Percentiles rank a stretch among this genome's conserved stretches.
phyloP scores from a whole-genome alignment of 1,139 yeast genomes.

The Kurtzmaniella quercitrusa region DNA sequence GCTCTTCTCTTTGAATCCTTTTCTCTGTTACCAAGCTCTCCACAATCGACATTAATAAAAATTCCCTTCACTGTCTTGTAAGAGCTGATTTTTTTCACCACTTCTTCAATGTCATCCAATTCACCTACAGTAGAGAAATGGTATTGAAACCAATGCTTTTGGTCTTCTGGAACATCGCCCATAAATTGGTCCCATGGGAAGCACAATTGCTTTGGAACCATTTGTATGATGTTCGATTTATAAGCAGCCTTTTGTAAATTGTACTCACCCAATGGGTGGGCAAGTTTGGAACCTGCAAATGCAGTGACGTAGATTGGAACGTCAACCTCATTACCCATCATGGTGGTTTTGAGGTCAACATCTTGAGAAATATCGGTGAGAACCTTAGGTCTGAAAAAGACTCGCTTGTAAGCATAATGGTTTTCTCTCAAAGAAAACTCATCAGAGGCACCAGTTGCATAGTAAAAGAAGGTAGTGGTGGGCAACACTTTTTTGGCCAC shows the following conservation, averaged over 20 bases:
- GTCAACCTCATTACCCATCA: slow-evolving; percentile 20
- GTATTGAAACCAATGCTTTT: slow-evolving; percentile 72
- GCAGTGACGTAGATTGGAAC: slow-evolving; percentile 62
- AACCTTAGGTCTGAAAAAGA: slow-evolving; percentile 41
- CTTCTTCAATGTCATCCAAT: slow-evolving; percentile 12
- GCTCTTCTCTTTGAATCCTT: slow-evolving; percentile 13
- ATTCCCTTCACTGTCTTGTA: slow-evolving; percentile 18
- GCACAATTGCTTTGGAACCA: slow-evolving; percentile 65
- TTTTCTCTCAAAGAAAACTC: slow-evolving; percentile 30
- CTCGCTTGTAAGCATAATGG: slow-evolving; percentile 26
- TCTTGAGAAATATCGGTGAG: slow-evolving; percentile 27
- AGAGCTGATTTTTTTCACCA: slow-evolving; percentile 10
- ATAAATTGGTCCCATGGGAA: slow-evolving; percentile 59
- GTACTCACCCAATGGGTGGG: slow-evolving; percentile 61
- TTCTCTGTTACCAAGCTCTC: slow-evolving; percentile 16
- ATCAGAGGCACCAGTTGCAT: slow-evolving; percentile 29
- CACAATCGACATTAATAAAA: slow-evolving; percentile 18
- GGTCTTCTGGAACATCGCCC: slow-evolving; percentile 39
- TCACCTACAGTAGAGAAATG: slow-evolving; percentile 53
- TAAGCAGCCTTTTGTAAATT: slow-evolving; percentile 65
- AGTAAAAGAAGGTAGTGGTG: slow-evolving; percentile 26
- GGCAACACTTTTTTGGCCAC: slow-evolving; percentile 24
- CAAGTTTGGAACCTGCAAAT: slow-evolving; percentile 64
- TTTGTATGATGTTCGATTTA: slow-evolving; percentile 53
- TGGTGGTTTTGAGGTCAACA: slow-evolving; percentile 17